Evolutionary conservation across 257 asterid species (phyloP).

Genomic region (Jacaranda copaia): DNA sequence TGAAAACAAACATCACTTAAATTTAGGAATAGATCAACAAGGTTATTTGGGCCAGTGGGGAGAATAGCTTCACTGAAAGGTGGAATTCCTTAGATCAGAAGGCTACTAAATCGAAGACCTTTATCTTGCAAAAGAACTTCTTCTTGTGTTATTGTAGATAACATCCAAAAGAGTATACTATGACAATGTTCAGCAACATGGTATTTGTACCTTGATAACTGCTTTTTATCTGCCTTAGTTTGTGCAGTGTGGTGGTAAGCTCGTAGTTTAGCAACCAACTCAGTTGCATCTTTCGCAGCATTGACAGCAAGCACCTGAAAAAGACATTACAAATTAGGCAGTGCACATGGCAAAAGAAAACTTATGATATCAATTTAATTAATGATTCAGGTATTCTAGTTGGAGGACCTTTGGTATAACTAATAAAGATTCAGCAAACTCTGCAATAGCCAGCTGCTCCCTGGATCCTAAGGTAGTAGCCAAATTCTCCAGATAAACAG

Average conservation of each 20-base stretch:
- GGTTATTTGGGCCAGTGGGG: slow-evolving; percentile 9
- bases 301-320: slow-evolving; percentile 96
- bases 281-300: slow-evolving; percentile 99
- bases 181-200: not conserved
- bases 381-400: slow-evolving; percentile 18
- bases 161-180: not conserved
- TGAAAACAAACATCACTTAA: not conserved
- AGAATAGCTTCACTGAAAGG: not conserved
- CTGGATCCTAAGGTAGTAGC: slow-evolving; percentile 97
- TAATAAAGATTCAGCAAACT: slow-evolving; percentile 88
- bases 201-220: slow-evolving; percentile 77
- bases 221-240: slow-evolving; percentile 92
- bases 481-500: slow-evolving; percentile 85
- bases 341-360: not conserved
- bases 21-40: not conserved
- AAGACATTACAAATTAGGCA: slow-evolving; percentile 12
- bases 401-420: slow-evolving; percentile 86
- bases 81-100: not conserved
- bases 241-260: slow-evolving; percentile 94
- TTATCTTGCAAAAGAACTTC: not conserved
- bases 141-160: not conserved
- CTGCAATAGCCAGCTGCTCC: slow-evolving; percentile 98
- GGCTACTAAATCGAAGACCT: not conserved
- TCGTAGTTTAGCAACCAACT: slow-evolving; percentile 88
- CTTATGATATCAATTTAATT: not conserved